Conservation (phyloP, 2,329 filamentous ascomycete species). For the Diaporthe citrichinensis region DNA sequence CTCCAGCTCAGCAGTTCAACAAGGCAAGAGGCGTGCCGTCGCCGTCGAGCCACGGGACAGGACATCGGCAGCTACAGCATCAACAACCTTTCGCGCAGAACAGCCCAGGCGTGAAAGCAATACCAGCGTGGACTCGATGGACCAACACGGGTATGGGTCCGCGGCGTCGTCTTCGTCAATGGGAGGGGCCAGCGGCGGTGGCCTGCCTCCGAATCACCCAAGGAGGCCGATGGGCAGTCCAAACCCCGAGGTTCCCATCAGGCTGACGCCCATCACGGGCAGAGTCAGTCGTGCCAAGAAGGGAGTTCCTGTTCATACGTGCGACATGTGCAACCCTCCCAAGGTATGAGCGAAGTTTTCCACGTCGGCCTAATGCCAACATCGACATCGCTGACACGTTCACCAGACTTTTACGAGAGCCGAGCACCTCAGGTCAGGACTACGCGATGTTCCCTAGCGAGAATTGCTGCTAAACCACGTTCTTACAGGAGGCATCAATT, state of each 20-base stretch:
- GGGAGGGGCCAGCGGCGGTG: constrained; percentile 47
- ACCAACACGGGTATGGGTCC: constrained; percentile 55
- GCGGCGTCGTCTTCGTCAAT: constrained; percentile 51
- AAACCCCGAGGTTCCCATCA: constrained; percentile 58
- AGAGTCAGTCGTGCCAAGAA: constrained; percentile 72
- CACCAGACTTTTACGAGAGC: constrained; percentile 72
- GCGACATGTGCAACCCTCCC: constrained; percentile 64
- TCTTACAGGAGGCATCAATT: constrained; percentile 69
- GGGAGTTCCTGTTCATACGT: constrained; percentile 70
- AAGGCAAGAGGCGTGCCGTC: constrained; percentile 42
- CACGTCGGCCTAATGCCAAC: background rate
- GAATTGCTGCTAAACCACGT: constrained; percentile 46
- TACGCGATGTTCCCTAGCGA: constrained; percentile 34
- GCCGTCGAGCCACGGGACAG: constrained; percentile 41
- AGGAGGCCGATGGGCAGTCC: constrained; percentile 59
- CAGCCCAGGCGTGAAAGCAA: constrained; percentile 58
- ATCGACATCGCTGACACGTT: constrained; percentile 43
- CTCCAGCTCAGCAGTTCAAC: constrained; percentile 33
- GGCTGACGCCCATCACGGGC: constrained; percentile 69
- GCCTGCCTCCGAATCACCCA: constrained; percentile 46
- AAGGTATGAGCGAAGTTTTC: constrained; percentile 57
- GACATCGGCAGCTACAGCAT: constrained; percentile 39
- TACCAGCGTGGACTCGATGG: constrained; percentile 65
- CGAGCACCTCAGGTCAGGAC: constrained; percentile 70
- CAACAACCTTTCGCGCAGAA: constrained; percentile 46